These are phyloP conservation scores for Xylariomycetidae sp. DNA, from an alignment of 2,329 filamentous ascomycete species.

Conservation along the genomic window DNA sequence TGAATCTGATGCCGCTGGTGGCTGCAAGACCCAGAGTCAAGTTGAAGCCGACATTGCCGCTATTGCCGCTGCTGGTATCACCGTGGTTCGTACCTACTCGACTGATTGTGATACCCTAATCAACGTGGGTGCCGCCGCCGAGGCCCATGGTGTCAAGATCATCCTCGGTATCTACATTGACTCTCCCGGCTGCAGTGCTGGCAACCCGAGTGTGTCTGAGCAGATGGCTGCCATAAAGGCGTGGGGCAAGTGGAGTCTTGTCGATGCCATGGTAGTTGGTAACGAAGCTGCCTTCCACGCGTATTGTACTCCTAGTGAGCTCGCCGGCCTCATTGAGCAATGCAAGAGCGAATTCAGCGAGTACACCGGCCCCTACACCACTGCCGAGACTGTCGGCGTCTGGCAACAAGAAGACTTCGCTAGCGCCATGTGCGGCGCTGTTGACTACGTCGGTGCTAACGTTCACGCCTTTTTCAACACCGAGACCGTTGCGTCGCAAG, in stretches of 20 bases:
- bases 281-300: constrained; percentile 86
- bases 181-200: constrained; percentile 53
- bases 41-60: constrained; percentile 56
- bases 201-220: constrained; percentile 56
- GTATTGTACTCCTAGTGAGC: constrained; percentile 58
- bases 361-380: constrained; percentile 74
- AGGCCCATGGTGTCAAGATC: constrained; percentile 65
- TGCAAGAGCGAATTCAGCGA: constrained; percentile 65
- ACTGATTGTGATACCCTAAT: constrained; percentile 83
- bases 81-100: constrained; percentile 76
- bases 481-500: constrained; percentile 54
- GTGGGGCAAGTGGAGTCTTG: constrained; percentile 71
- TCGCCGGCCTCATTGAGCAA: constrained; percentile 65
- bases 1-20: constrained; percentile 41
- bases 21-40: constrained; percentile 60
- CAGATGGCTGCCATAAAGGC: constrained; percentile 70
- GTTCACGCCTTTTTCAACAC: constrained; percentile 94
- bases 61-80: constrained; percentile 65
- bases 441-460: constrained; percentile 81
- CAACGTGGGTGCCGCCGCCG: constrained; percentile 67
- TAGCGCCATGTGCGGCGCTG: constrained; percentile 59
- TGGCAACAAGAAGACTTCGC: constrained; percentile 62
- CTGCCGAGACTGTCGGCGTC: constrained; percentile 77
- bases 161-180: constrained; percentile 88
- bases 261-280: constrained; percentile 78